Evolutionary conservation across 306 rosid genomes (phyloP).

Genomic region (Prunus mume): DNA sequence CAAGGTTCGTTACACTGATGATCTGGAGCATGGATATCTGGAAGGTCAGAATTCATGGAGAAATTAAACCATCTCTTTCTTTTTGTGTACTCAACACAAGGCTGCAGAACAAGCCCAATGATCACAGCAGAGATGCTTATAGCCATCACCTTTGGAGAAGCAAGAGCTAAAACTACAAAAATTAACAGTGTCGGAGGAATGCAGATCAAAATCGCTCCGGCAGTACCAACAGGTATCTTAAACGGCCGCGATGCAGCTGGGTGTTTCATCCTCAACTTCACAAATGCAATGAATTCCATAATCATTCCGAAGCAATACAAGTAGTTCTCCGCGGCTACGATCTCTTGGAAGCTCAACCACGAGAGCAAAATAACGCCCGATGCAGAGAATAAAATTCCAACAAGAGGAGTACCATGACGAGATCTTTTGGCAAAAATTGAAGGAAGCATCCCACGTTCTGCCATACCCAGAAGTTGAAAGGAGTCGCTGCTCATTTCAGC

Average conservation of each 20-base stretch:
- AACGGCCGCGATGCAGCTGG: conserved; percentile 48
- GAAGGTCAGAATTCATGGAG: conserved; percentile 35
- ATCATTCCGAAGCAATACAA: conserved; percentile 72
- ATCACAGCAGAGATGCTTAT: conserved; percentile 43
- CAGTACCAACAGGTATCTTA: conserved; percentile 49
- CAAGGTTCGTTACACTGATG: conserved; percentile 5
- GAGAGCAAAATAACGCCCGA: conserved; percentile 61
- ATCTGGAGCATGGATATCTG: conserved; percentile 28
- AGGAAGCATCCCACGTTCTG: conserved; percentile 65
- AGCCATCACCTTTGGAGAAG: conserved; percentile 44
- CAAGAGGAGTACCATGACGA: conserved; percentile 49
- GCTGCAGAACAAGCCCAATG: conserved; percentile 46
- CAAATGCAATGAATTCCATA: conserved; percentile 62
- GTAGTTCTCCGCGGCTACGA: conserved; percentile 64
- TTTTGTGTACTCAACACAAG: conserved; percentile 45
- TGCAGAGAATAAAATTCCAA: conserved; percentile 63
- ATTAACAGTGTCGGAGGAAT: conserved; percentile 50
- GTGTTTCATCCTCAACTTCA: conserved; percentile 45
- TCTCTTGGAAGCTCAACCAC: conserved; percentile 75
- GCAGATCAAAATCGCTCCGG: conserved; percentile 55
- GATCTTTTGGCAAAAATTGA: conserved; percentile 54
- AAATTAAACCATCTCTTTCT: conserved; percentile 51
- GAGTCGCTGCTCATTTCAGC: conserved; percentile 78
- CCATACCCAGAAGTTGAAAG: conserved; percentile 72
- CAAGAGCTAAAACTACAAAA: conserved; percentile 49